phyloP scores from a whole-genome alignment of 139 green algal genomes.

The Parachlorella kessleri region DNA sequence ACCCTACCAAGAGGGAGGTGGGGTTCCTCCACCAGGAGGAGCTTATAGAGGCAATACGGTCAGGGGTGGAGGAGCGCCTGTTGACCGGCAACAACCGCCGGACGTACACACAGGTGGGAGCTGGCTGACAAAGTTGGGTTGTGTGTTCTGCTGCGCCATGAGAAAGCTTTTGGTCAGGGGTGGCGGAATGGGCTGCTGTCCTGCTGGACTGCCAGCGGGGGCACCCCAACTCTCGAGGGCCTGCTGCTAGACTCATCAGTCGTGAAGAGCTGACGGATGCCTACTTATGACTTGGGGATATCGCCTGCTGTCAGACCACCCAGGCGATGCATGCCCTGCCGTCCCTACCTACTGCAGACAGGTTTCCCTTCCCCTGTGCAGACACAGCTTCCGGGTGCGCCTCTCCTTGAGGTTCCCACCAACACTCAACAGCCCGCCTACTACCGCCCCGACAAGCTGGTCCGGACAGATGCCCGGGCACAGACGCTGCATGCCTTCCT shows the following conservation, averaged over 20 bases:
- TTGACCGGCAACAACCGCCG: constrained; percentile 64
- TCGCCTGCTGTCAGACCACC: too few relatives aligned
- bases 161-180: too few relatives aligned
- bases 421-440: background rate
- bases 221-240: too few relatives aligned
- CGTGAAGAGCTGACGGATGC: too few relatives aligned
- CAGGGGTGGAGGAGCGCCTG: constrained; percentile 72
- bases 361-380: too few relatives aligned
- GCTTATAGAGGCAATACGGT: constrained; percentile 62
- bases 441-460: constrained; percentile 66
- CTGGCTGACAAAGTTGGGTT: too few relatives aligned
- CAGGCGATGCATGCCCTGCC: background rate
- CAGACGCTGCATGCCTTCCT: constrained; percentile 77
- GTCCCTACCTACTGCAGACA: too few relatives aligned
- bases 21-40: constrained; percentile 87
- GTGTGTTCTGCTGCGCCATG: too few relatives aligned
- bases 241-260: too few relatives aligned
- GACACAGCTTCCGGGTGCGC: constrained; percentile 50
- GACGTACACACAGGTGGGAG: constrained; percentile 62
- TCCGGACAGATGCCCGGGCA: constrained; percentile 58
- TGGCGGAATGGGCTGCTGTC: too few relatives aligned
- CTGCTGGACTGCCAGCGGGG: too few relatives aligned
- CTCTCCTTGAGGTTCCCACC: constrained; percentile 3
- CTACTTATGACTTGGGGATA: too few relatives aligned
- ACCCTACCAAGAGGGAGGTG: constrained; percentile 96